Evolutionary conservation across 306 rosid genomes (phyloP), one percentile per base, ranked within the genome.

Genomic region (Leucaena leucocephala): DNA sequence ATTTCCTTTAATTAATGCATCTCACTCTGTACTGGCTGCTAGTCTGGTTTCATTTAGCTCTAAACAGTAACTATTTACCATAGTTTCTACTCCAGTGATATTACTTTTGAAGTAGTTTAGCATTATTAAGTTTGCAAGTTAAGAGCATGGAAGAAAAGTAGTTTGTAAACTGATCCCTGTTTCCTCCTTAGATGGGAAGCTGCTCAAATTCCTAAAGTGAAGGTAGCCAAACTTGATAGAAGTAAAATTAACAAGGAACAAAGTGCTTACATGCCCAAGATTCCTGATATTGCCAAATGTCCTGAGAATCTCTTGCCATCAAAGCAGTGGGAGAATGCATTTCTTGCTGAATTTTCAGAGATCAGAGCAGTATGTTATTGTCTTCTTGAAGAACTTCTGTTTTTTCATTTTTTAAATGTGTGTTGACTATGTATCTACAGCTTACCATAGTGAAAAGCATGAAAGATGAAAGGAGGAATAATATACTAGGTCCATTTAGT

Each of bases 251-350:
- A 61, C 77, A 86, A 78, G 85, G 93, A 92, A 76, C 99, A 87
- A 82, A 95, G 97, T 85, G 91, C 78, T 55, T 95, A 88, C 82
- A 88, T 95, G 96, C 99, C 97, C 65, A 78, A 82, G 80, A 91
- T 95, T 86, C 97, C 98, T 76, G 91, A 85, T 73, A 88, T 95
- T 84, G 89, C 93, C 43, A 61, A 85, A 63, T 95, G 99, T 82
- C 93, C 95, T 13, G 87, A 95, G 62, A 91, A 93, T 73, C 87
- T 95, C 71, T 78, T 91, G 82, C 93, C 99, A 39, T 68, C 71
- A 72, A 88, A 91, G 84, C 85, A 87, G 73, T 93, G 99, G 98
- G 99, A 95, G 84, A 97, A 87, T 80, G 82, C 84, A 44, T 91
- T 91, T 86, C 93, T 91, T 81, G 87, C 86, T 52, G 94, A 92